These are phyloP conservation scores for Sarocladium kiliense DNA, from an alignment of 2,329 filamentous ascomycete species.

Conservation along the genomic window DNA sequence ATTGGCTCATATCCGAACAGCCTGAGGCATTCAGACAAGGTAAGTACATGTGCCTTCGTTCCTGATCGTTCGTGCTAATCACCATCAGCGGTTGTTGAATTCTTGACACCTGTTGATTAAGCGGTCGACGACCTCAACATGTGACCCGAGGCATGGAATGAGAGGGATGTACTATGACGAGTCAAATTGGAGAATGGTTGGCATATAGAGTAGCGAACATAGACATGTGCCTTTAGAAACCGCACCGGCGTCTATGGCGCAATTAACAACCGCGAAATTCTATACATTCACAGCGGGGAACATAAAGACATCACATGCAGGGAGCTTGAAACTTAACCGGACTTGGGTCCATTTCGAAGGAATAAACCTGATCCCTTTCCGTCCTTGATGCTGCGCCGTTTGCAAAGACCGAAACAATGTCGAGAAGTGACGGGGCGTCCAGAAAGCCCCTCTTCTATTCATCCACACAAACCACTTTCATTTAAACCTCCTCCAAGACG, in stretches of 20 bases:
- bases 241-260: too few species aligned
- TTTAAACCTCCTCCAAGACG: constrained; percentile 91
- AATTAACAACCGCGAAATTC: too few species aligned
- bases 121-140: too few species aligned
- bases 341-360: constrained; percentile 26
- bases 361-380: constrained; percentile 34
- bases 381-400: constrained; percentile 39
- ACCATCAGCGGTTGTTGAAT: background rate
- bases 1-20: constrained; percentile 89
- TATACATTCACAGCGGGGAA: too few species aligned
- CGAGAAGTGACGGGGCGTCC: constrained; percentile 17
- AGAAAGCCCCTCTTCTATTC: constrained; percentile 9
- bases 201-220: too few species aligned
- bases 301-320: constrained; percentile 9
- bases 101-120: background rate
- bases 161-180: too few species aligned
- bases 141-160: too few species aligned
- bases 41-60: constrained; percentile 31
- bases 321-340: background rate
- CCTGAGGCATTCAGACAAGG: constrained; percentile 72
- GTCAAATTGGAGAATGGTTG: too few species aligned
- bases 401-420: constrained; percentile 38
- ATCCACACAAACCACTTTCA: constrained; percentile 18
- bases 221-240: too few species aligned
- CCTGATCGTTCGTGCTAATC: background rate